Conservation (phyloP, 805 yeast species). For the Yarrowia porcina region DNA sequence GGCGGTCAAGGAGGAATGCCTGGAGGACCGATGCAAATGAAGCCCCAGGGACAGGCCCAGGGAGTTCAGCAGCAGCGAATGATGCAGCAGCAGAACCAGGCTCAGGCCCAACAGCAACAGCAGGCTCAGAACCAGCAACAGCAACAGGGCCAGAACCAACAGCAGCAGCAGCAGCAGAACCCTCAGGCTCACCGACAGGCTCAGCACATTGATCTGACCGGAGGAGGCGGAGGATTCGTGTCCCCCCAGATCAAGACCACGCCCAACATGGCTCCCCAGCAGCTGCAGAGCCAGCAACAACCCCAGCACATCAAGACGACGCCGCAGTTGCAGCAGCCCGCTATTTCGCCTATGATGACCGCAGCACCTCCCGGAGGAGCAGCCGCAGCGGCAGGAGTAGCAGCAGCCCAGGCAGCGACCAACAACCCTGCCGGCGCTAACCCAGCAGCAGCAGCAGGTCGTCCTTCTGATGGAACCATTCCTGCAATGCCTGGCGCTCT, state of each 20-base stretch:
- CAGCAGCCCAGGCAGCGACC: neutral
- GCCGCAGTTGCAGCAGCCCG: conserved; percentile 3
- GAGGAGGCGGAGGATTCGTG: neutral
- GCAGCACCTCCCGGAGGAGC: neutral
- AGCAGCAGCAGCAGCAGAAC: neutral
- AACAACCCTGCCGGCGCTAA: conserved; percentile 26
- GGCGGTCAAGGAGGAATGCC: neutral
- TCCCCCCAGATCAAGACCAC: conserved; percentile 7
- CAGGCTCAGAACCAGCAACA: neutral
- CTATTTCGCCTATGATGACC: conserved; percentile 1
- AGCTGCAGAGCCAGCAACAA: neutral
- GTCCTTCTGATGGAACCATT: conserved; percentile 23
- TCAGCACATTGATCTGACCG: conserved; percentile 10
- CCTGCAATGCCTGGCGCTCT: conserved; percentile 12
- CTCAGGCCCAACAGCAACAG: neutral
- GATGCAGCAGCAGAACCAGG: neutral
- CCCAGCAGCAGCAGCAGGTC: conserved; percentile 30
- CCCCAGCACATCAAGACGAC: conserved; percentile 13
- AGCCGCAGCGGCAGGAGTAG: neutral
- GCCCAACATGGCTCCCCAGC: conserved; percentile 12
- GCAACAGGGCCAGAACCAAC: neutral
- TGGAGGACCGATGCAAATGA: neutral
- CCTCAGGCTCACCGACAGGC: neutral
- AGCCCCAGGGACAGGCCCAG: neutral
- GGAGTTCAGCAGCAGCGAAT: neutral